Conservation (phyloP, 495 filamentous ascomycete genomes). For the Rhypophila decipiens region DNA sequence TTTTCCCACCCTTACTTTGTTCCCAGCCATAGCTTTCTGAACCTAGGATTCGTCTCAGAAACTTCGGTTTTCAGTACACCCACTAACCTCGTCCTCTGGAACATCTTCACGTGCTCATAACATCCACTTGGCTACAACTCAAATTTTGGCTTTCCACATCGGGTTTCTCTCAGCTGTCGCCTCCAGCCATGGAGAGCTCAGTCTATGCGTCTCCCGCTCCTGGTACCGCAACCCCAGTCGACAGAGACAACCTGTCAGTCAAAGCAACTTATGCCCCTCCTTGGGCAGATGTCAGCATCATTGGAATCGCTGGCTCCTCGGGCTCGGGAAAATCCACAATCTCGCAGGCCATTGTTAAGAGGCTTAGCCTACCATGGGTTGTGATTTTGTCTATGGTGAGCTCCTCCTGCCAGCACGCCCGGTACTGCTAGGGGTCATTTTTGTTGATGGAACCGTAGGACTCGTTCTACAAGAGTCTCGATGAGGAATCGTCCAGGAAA, state of each 20-base stretch:
- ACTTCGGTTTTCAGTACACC: too few species aligned
- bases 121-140: too few species aligned
- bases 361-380: conserved; percentile 92
- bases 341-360: conserved; percentile 81
- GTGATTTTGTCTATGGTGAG: conserved; percentile 92
- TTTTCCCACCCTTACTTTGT: too few species aligned
- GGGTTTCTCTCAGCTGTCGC: too few species aligned
- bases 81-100: too few species aligned
- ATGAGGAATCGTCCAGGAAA: conserved; percentile 60
- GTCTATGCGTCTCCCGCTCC: neutral
- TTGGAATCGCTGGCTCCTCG: conserved; percentile 91
- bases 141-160: too few species aligned
- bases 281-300: conserved; percentile 91
- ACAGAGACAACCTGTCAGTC: conserved; percentile 24
- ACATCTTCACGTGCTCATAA: too few species aligned
- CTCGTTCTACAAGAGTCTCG: conserved; percentile 89
- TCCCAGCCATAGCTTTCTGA: too few species aligned
- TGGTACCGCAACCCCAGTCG: neutral
- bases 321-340: conserved; percentile 97
- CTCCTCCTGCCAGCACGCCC: too few species aligned
- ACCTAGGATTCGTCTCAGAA: too few species aligned
- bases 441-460: conserved; percentile 52
- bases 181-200: neutral
- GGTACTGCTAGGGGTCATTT: too few species aligned
- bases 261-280: conserved; percentile 78